These are phyloP conservation scores for Mycena rebaudengoi DNA, from an alignment of 768 basidiomycete species.

Conservation along the genomic window DNA sequence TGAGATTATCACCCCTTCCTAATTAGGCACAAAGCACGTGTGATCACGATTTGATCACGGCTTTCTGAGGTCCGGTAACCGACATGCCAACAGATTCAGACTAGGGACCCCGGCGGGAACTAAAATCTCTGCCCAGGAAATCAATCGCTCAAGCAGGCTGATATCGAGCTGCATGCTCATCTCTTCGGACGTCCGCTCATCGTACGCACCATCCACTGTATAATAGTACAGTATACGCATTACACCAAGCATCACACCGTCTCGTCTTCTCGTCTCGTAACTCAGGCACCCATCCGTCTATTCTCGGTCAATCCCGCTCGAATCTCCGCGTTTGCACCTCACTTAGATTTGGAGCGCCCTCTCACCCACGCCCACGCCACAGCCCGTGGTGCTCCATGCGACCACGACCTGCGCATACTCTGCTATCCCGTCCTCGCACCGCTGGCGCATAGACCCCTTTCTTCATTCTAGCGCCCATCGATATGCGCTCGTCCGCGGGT, in stretches of 20 bases:
- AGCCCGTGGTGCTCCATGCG: background rate
- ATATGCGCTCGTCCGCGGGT: background rate
- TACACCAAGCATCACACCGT: constrained; percentile 1
- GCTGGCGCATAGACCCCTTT: too few species aligned
- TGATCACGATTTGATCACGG: too few species aligned
- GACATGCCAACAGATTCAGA: too few species aligned
- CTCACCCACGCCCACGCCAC: background rate
- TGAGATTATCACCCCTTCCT: too few species aligned
- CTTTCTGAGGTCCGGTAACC: too few species aligned
- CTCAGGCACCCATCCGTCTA: constrained; percentile 4
- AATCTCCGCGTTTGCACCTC: background rate
- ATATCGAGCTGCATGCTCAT: constrained; percentile 4
- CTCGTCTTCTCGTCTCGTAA: constrained; percentile 11
- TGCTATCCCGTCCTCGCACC: too few species aligned
- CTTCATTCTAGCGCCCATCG: background rate
- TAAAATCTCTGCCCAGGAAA: background rate
- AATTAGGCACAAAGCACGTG: too few species aligned
- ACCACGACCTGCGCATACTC: background rate
- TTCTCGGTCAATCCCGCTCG: background rate
- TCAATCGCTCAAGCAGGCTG: background rate
- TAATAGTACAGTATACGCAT: background rate
- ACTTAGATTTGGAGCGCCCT: background rate
- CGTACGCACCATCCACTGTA: background rate
- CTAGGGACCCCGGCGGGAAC: too few species aligned
- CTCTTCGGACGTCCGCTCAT: background rate